These are phyloP conservation scores for Polychytrium aggregatum DNA, from an alignment of 192 early-diverging fungal species.

Conservation along the genomic window DNA sequence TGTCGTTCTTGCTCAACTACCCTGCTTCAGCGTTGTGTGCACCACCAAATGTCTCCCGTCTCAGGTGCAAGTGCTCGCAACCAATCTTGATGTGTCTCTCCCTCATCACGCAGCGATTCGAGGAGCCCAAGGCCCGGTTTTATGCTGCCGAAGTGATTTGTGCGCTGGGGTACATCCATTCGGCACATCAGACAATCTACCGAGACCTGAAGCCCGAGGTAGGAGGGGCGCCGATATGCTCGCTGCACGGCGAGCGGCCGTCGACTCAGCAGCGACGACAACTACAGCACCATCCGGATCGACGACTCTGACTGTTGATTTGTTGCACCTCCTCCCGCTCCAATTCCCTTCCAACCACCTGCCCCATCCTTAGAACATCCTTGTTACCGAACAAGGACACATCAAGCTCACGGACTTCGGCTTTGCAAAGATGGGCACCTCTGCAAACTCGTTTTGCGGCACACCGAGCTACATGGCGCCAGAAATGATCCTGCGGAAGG, in stretches of 20 bases:
- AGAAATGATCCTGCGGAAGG: slow-evolving; percentile 29
- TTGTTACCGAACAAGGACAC: slow-evolving; percentile 75
- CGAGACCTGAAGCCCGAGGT: slow-evolving; percentile 95
- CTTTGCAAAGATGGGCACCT: slow-evolving; percentile 92
- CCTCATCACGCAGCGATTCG: slow-evolving; percentile 35
- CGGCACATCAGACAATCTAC: slow-evolving; percentile 85
- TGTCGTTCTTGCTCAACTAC: background rate
- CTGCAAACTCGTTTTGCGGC: slow-evolving; percentile 68
- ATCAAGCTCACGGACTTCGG: slow-evolving; percentile 98
- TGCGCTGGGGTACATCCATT: slow-evolving; percentile 89
- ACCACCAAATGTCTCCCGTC: too few species aligned
- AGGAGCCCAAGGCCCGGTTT: slow-evolving; percentile 82
- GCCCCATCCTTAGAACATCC: too few species aligned
- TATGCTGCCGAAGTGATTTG: slow-evolving; percentile 93
- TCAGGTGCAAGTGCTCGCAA: too few species aligned
- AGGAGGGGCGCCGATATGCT: too few species aligned
- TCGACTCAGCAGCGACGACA: too few species aligned
- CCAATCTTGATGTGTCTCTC: background rate
- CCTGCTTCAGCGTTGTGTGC: too few species aligned
- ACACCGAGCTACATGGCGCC: slow-evolving; percentile 49
- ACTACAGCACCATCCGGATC: too few species aligned
- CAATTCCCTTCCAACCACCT: too few species aligned
- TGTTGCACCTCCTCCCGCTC: too few species aligned
- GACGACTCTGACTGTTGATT: too few species aligned
- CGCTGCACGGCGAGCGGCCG: too few species aligned